Evolutionary conservation across 139 green algal species (phyloP).

Genomic region (Gonium pectorale): DNA sequence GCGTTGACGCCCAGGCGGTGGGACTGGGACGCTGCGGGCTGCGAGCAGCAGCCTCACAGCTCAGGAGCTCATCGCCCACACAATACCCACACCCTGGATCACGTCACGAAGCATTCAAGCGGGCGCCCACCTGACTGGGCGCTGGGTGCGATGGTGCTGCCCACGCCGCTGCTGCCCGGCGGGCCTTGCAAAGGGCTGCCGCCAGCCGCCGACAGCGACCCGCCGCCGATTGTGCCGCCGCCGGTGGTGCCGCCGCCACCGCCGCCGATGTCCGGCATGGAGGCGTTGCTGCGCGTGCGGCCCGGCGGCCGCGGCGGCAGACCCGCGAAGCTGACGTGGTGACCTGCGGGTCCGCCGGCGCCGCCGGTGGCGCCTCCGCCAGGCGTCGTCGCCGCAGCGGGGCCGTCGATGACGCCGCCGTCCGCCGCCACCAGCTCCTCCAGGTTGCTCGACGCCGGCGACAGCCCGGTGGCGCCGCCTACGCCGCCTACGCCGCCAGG

Average conservation of each 20-base stretch:
- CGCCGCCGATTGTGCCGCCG: background rate
- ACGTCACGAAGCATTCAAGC: too few species aligned
- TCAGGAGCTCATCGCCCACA: too few species aligned
- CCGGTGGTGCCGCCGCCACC: background rate
- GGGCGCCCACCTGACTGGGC: too few species aligned
- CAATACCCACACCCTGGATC: too few species aligned
- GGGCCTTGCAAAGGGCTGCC: background rate
- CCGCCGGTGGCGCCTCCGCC: background rate
- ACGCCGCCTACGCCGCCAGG: background rate
- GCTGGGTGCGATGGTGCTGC: background rate
- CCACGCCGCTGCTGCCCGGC: background rate
- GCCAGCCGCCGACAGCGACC: background rate
- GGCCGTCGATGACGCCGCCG: conserved; percentile 9
- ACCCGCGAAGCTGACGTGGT: conserved; percentile 30
- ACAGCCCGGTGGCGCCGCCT: conserved; percentile 5
- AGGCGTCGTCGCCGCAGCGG: too few species aligned
- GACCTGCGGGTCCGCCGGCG: background rate
- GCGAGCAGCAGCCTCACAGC: too few species aligned
- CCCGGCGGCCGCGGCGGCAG: conserved; percentile 23
- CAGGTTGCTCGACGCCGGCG: conserved; percentile 30
- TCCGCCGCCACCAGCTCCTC: conserved; percentile 15
- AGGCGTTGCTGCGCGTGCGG: conserved; percentile 34
- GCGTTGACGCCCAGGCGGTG: too few species aligned
- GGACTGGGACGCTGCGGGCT: too few species aligned
- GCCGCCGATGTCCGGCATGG: conserved; percentile 23